Base-by-base conservation (phyloP, 495 filamentous ascomycete genomes). In the Articulospora tetracladia region DNA sequence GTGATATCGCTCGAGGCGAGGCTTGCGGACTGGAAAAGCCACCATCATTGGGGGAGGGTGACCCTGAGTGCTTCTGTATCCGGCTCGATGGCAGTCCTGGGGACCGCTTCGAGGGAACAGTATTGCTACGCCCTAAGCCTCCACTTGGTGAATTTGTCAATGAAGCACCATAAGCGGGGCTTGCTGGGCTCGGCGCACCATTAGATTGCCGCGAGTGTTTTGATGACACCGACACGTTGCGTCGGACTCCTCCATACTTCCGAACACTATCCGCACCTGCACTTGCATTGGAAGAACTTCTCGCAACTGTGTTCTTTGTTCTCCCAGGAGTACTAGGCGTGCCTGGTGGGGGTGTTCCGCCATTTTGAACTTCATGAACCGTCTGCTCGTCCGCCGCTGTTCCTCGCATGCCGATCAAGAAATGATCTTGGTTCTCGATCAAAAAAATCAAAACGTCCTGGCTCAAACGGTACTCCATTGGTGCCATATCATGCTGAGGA, bases 361-460 rank as follows among this genome's bases (percentile, higher is more conserved):
- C 77, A 63, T 87, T 83, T 70, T 94, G 85, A 30, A 96, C 86
- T 66, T 95, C 89, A 68, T 88, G 89, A 25, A 92, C 84, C 2
- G 91, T 96, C 66, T 90, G 85, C 68, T 92, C 90, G 70, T 97
- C 92, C 6, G 90, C 89, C 4, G 84, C 91, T 4, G 92, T 96
- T 20, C 92, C 92, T 69, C 89, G 88, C 92, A 97, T 97, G 17
- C 92, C 92, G 53, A 97, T 93, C 61, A 93, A 74, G 74, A 93
- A 93, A 68, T 91, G 86, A 64, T 93, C 84, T 69, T 97, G 93
- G 66, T 99, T 96, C 70, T 97, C 92, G 61, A 99, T 99, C 62
- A 99, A 76, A 70, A 98, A 99, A 25, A 98, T 96, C 68, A 99
- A 83, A 39, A 99, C 94, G 68, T 95, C 92, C 74, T 99, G 94